Evolutionary conservation across 805 yeast species (phyloP).

Genomic region (Isabelozyma heimii): DNA sequence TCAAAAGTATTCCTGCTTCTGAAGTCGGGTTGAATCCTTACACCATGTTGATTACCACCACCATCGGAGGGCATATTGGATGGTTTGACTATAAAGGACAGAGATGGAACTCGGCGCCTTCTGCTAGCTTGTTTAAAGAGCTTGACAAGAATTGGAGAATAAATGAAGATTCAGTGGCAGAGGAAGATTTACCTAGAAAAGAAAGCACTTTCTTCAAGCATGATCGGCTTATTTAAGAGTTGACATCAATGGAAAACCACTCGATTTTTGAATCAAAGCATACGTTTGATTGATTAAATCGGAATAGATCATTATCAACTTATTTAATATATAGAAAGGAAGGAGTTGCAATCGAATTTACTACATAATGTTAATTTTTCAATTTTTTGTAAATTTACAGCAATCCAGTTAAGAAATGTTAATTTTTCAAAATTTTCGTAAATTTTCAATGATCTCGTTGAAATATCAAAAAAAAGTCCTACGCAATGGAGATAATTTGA

Average conservation of each 20-base stretch:
- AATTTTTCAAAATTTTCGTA: no score
- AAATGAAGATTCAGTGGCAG: conserved; percentile 2
- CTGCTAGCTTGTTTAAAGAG: conserved; percentile 31
- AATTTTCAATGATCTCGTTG: no score
- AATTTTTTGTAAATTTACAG: no score
- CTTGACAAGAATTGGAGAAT: conserved; percentile 25
- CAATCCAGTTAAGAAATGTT: no score
- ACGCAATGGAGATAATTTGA: no score
- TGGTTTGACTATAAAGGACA: conserved; percentile 34
- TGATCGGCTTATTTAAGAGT: background rate
- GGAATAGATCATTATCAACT: no score
- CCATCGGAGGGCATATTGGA: conserved; percentile 72
- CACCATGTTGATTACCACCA: conserved; percentile 53
- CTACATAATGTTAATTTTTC: no score
- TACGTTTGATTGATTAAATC: no score
- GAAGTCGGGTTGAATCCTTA: conserved; percentile 58
- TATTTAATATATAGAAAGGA: no score
- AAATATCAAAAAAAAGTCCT: no score
- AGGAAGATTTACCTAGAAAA: conserved; percentile 1
- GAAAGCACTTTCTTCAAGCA: background rate
- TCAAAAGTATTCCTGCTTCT: conserved; percentile 47
- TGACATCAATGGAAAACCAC: background rate
- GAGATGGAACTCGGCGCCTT: conserved; percentile 40
- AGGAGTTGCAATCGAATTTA: no score
- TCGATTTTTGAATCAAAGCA: no score